These are phyloP conservation scores for Oryza meridionalis DNA, from an alignment of 176 grass and related monocot genomes.

Conservation along the genomic window DNA sequence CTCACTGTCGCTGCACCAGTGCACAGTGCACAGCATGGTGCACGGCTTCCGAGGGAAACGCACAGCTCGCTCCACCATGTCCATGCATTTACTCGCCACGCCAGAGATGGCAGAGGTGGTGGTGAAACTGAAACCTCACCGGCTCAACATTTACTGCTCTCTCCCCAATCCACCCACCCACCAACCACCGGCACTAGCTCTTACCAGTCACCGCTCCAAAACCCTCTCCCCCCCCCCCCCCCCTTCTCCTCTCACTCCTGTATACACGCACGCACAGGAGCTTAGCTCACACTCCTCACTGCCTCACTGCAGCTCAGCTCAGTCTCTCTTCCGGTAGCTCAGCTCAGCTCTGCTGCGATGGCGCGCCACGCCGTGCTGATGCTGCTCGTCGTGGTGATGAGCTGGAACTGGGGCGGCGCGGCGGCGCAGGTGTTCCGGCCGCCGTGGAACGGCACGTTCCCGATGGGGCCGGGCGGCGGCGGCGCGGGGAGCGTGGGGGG, in stretches of 20 bases:
- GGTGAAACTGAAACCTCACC: neutral
- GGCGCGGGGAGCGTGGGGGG: neutral
- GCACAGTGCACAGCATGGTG: neutral
- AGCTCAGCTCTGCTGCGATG: neutral
- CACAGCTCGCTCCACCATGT: neutral
- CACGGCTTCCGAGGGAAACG: slow-evolving; percentile 15
- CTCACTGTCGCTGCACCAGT: neutral
- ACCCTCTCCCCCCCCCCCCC: neutral
- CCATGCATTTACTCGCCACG: slow-evolving; percentile 39
- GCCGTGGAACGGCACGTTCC: slow-evolving; percentile 59
- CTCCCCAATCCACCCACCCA: neutral
- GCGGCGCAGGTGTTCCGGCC: slow-evolving; percentile 48
- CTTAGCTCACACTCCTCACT: neutral
- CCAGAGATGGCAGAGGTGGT: slow-evolving; percentile 36
- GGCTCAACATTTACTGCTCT: slow-evolving; percentile 31
- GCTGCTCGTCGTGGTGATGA: slow-evolving; percentile 2
- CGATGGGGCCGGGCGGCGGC: slow-evolving; percentile 43
- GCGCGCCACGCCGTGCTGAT: neutral
- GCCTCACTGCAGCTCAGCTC: slow-evolving; percentile 5
- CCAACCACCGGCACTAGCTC: neutral
- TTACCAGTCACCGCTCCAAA: neutral
- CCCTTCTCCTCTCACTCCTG: neutral
- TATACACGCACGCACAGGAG: neutral
- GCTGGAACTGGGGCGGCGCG: neutral
- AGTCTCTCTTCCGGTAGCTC: neutral